Evolutionary conservation across 805 yeast genomes (phyloP).

Genomic region (Kuraishia piskuri): DNA sequence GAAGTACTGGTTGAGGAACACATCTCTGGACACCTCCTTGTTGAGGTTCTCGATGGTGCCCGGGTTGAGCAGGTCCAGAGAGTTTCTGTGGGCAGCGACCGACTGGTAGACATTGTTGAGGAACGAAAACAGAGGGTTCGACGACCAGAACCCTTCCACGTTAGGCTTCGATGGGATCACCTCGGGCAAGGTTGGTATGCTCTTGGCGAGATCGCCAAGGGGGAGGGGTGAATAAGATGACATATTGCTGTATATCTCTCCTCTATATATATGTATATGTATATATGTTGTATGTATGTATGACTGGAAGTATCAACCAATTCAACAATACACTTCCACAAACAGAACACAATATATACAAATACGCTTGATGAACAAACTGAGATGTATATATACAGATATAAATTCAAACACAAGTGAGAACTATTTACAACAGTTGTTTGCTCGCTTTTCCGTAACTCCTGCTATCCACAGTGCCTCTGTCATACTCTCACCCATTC

Average conservation of each 20-base stretch:
- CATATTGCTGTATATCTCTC: no score
- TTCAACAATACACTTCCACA: no score
- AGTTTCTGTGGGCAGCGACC: slow-evolving; percentile 68
- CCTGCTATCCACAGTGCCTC: no score
- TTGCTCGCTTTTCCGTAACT: no score
- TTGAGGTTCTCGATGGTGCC: slow-evolving; percentile 91
- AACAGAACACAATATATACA: no score
- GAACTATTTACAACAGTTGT: no score
- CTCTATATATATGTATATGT: background rate
- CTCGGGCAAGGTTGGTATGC: slow-evolving; percentile 49
- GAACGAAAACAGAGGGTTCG: slow-evolving; percentile 77
- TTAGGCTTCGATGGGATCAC: slow-evolving; percentile 45
- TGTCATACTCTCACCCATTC: no score
- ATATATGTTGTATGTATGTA: no score
- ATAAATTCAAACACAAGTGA: no score
- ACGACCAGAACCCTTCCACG: slow-evolving; percentile 60
- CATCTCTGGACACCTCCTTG: slow-evolving; percentile 92
- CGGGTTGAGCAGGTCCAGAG: slow-evolving; percentile 81
- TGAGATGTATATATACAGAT: no score
- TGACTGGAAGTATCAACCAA: no score
- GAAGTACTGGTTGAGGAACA: slow-evolving; percentile 78
- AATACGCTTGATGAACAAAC: no score
- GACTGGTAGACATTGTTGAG: slow-evolving; percentile 67
- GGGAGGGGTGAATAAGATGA: slow-evolving; percentile 10
- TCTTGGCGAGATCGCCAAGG: slow-evolving; percentile 51